Evolutionary conservation across 305 asterid genomes (phyloP).

Genomic region (Fraxinus velutina): DNA sequence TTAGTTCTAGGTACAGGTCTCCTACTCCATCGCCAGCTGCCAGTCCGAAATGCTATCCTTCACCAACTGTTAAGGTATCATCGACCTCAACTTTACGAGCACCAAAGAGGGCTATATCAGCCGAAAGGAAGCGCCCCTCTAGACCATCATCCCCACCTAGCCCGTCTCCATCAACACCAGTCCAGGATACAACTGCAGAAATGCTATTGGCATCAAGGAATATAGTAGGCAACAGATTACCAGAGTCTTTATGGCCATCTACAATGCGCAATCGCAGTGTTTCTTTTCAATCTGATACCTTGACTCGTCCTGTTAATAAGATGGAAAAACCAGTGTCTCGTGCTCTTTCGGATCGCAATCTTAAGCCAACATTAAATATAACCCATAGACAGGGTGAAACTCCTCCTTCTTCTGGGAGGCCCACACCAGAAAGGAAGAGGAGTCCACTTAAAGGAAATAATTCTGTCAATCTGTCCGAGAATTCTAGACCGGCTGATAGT

Average conservation of each 20-base stretch:
- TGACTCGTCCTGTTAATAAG: slow-evolving; percentile 44
- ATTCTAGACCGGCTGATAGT: slow-evolving; percentile 56
- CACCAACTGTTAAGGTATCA: slow-evolving; percentile 50
- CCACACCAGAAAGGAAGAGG: slow-evolving; percentile 70
- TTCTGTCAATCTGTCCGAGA: slow-evolving; percentile 58
- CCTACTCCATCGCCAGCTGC: slow-evolving; percentile 52
- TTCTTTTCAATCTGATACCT: slow-evolving; percentile 57
- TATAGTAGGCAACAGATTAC: slow-evolving; percentile 41
- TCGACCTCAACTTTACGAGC: slow-evolving; percentile 32
- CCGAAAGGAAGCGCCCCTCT: slow-evolving; percentile 66
- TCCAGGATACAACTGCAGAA: slow-evolving; percentile 50
- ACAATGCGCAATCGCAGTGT: slow-evolving; percentile 64
- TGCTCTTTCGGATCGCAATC: slow-evolving; percentile 36
- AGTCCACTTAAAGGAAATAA: slow-evolving; percentile 68
- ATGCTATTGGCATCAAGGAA: slow-evolving; percentile 46
- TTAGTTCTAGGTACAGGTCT: slow-evolving; percentile 75
- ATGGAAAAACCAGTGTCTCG: slow-evolving; percentile 55
- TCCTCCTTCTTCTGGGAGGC: slow-evolving; percentile 39
- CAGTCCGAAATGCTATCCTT: slow-evolving; percentile 56
- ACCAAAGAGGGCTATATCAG: slow-evolving; percentile 67
- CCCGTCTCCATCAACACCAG: slow-evolving; percentile 61
- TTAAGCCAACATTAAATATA: slow-evolving; percentile 45
- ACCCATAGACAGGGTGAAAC: slow-evolving; percentile 33
- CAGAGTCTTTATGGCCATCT: slow-evolving; percentile 88
- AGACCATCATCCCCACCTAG: slow-evolving; percentile 53